These are phyloP conservation scores for Trebouxiophyceae sp. DNA, from an alignment of 163 green algal genomes.

Conservation along the genomic window DNA sequence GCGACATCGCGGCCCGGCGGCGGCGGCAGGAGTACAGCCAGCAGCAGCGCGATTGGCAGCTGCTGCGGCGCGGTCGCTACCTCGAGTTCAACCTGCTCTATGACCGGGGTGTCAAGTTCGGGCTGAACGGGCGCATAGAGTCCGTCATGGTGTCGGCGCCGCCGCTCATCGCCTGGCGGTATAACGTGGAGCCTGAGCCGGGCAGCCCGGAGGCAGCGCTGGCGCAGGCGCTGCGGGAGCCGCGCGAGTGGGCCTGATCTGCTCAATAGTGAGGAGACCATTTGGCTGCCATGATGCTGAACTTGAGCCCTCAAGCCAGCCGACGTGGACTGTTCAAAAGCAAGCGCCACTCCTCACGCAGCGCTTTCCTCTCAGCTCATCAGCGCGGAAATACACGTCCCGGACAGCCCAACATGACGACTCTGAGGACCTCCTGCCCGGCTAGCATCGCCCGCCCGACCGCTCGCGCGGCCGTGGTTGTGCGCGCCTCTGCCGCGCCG, in stretches of 20 bases:
- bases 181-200: constrained; percentile 49
- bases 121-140: constrained; percentile 85
- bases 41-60: constrained; percentile 83
- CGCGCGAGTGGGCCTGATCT: constrained; percentile 50
- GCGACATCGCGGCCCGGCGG: constrained; percentile 52
- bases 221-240: constrained; percentile 57
- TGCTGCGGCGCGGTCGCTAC: constrained; percentile 74
- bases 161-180: constrained; percentile 42
- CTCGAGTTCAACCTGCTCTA: constrained; percentile 98
- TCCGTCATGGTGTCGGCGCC: constrained; percentile 88
- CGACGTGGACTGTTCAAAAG: too few species aligned
- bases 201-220: constrained; percentile 51
- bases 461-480: too few species aligned
- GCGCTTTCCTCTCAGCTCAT: too few species aligned
- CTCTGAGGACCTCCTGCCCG: too few species aligned
- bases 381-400: too few species aligned
- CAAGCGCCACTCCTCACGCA: too few species aligned
- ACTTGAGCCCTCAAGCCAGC: too few species aligned
- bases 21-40: constrained; percentile 47
- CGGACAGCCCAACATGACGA: too few species aligned
- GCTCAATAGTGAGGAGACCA: too few species aligned
- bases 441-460: too few species aligned
- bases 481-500: too few species aligned
- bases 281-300: too few species aligned
- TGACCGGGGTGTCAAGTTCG: constrained; percentile 86